These are phyloP conservation scores for Austroboletus olivaceoglutinosus DNA, from an alignment of 1,284 basidiomycete genomes.

Conservation along the genomic window DNA sequence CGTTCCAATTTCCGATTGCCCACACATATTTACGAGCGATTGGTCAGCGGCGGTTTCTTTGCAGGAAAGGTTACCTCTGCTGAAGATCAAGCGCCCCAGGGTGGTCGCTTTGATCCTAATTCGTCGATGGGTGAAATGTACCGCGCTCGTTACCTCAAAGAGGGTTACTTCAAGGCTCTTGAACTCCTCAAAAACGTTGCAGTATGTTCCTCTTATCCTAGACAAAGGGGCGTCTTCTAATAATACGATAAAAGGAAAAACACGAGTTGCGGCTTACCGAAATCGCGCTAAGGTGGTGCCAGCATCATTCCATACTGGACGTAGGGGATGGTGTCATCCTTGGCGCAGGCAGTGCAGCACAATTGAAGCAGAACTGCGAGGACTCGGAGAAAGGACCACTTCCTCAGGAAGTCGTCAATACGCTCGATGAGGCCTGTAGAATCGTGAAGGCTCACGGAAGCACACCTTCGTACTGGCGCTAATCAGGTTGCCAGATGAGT, in stretches of 20 bases:
- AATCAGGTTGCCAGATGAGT: constrained; percentile 14
- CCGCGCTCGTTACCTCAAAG: constrained; percentile 44
- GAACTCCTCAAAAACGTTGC: constrained; percentile 40
- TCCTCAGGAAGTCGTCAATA: constrained; percentile 48
- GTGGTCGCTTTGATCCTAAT: constrained; percentile 37
- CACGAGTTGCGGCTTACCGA: constrained; percentile 42
- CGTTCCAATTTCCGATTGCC: neutral
- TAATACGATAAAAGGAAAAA: constrained; percentile 30
- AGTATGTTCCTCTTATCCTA: constrained; percentile 21
- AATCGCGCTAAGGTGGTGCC: constrained; percentile 47
- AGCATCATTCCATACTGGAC: constrained; percentile 47
- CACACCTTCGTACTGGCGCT: constrained; percentile 52
- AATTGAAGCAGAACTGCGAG: constrained; percentile 38
- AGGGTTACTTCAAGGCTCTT: constrained; percentile 48
- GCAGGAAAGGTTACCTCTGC: constrained; percentile 43
- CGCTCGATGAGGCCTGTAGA: constrained; percentile 50
- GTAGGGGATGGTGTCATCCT: constrained; percentile 43
- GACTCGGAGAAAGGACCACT: constrained; percentile 49
- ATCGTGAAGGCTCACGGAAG: constrained; percentile 40
- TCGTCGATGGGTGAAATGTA: constrained; percentile 40
- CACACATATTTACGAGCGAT: neutral
- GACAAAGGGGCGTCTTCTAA: neutral
- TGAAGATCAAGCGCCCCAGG: constrained; percentile 27
- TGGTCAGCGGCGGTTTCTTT: constrained; percentile 13
- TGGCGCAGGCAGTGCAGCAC: constrained; percentile 39